Base-by-base conservation (phyloP, 805 yeast species). In the Monosporozyma aerobia region DNA sequence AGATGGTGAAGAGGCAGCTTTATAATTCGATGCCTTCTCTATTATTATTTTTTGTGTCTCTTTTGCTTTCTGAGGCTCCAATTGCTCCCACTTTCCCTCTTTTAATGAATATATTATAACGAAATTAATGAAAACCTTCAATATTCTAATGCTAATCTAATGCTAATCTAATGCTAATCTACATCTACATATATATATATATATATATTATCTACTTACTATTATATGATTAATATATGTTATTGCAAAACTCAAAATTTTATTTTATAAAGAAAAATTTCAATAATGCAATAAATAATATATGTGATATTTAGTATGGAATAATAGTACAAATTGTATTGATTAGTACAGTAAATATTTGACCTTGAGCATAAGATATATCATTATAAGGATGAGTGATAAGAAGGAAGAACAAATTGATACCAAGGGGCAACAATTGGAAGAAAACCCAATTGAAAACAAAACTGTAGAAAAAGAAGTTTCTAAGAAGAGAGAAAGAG, bases 401-500 rank as follows among this genome's bases (percentile, higher is more conserved):
- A 30, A 45, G 19, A 45, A 29, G 29, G 29, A 29, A 32, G 35
- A 19, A 16, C 22, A 13, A 45, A 30, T 29, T 29, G 48, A 45
- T 22, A 16, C 22, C 43, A 39, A 47, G 32, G 19, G 27, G 25
- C 35, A 16, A 5, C 33, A n/a, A 48, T 25, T 37, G 50, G 29
- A 11, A 39, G 27, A 32, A 37, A 47, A 35, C 29, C 14, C 27
- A 40, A 50, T 10, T 35, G n/a, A 45, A 50, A 27, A 16, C 13
- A 44, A 37, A 16, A 27, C 48, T 37, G 49, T 44, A 39, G 44
- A 33, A 30, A 29, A 25, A 29, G 49, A 44, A 16, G 22, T 23
- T 19, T 23, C 48, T 33, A 37, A 51, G 41, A 54, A 56, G 19
- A 52, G 54, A 25, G 22, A 49, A 33, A 50, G 51, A n/a, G 67